Conservation (phyloP, 2,329 filamentous ascomycete genomes). For the Arthrobotrys conoides region DNA sequence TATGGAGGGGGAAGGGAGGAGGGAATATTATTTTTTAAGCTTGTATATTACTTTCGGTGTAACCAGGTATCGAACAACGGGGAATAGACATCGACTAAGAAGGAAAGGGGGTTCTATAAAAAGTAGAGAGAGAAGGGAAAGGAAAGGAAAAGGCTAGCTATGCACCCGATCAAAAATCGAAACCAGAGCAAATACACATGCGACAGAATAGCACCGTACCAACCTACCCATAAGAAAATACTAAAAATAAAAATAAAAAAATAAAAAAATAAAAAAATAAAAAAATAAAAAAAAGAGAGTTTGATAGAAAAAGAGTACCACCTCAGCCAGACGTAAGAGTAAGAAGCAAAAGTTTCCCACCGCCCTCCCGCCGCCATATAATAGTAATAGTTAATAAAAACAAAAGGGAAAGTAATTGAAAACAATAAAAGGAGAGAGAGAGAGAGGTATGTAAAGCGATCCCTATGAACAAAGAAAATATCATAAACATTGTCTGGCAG, state of each 20-base stretch:
- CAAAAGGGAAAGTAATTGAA: too few species aligned
- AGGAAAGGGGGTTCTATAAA: neutral
- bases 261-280: too few species aligned
- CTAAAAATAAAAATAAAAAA: too few species aligned
- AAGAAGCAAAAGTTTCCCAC: neutral
- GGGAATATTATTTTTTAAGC: too few species aligned
- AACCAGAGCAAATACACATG: neutral
- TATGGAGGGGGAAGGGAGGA: too few species aligned
- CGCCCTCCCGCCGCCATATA: neutral
- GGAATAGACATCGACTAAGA: too few species aligned
- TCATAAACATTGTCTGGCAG: constrained; percentile 10
- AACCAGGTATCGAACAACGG: too few species aligned
- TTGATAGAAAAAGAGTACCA: neutral
- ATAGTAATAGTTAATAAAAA: neutral
- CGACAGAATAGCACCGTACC: neutral
- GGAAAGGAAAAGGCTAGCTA: neutral
- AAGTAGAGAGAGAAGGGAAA: neutral
- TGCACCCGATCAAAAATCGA: neutral
- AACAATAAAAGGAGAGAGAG: neutral
- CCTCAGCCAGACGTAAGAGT: too few species aligned
- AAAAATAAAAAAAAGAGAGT: neutral
- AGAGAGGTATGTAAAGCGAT: constrained; percentile 12
- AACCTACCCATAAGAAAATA: too few species aligned
- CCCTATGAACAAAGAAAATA: constrained; percentile 12
- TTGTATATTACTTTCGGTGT: too few species aligned